phyloP scores from a whole-genome alignment of 2,329 filamentous ascomycete genomes.

The Epichloe amarillans region DNA sequence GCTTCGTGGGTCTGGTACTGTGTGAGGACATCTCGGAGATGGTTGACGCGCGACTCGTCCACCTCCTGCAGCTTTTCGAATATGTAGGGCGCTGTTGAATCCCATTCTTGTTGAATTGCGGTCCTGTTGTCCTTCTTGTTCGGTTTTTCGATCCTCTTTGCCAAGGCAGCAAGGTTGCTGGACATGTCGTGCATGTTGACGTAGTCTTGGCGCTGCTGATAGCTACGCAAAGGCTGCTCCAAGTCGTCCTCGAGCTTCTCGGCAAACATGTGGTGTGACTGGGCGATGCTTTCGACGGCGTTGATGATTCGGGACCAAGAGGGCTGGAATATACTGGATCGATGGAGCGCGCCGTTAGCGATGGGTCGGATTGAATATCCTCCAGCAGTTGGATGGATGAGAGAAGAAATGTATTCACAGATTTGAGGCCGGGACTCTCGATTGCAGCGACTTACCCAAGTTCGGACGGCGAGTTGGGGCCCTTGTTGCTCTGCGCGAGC shows the following conservation, averaged over 20 bases:
- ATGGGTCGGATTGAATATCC: not conserved
- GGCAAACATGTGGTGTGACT: conserved; percentile 70
- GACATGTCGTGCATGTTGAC: conserved; percentile 70
- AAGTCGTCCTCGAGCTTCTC: conserved; percentile 78
- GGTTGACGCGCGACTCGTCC: conserved; percentile 80
- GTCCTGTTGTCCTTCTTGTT: conserved; percentile 65
- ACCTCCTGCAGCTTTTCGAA: conserved; percentile 86
- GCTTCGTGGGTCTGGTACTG: conserved; percentile 88
- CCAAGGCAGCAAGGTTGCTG: conserved; percentile 64
- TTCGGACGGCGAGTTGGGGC: conserved; percentile 64
- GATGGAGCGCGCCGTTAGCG: conserved; percentile 8
- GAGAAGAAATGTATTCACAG: not conserved
- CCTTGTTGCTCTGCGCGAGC: conserved; percentile 59
- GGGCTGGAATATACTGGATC: conserved; percentile 64
- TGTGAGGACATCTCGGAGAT: conserved; percentile 79
- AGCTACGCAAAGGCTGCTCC: conserved; percentile 69
- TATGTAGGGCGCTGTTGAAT: conserved; percentile 85
- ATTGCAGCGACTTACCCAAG: conserved; percentile 57
- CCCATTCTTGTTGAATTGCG: conserved; percentile 77
- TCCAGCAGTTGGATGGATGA: not conserved
- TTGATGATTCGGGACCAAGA: conserved; percentile 83
- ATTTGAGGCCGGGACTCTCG: not conserved
- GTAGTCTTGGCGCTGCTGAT: conserved; percentile 62
- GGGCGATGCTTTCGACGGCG: conserved; percentile 67
- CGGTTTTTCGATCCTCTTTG: conserved; percentile 78